Evolutionary conservation across 1,284 basidiomycete genomes (phyloP).

Genomic region (Melampsora americana): DNA sequence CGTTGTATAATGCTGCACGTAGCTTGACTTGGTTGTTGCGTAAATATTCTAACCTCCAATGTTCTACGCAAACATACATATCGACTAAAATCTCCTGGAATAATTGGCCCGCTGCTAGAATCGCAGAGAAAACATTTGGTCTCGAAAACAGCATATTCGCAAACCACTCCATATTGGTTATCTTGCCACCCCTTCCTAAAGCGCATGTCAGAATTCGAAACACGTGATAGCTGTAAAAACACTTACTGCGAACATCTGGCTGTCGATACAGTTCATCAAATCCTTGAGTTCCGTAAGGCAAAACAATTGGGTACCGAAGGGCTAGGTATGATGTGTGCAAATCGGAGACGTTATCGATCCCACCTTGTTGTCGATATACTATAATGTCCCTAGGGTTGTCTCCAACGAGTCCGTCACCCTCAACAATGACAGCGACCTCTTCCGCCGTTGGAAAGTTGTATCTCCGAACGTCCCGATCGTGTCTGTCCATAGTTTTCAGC

Average conservation of each 20-base stretch:
- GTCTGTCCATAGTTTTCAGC: too few relatives aligned
- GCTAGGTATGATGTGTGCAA: background rate
- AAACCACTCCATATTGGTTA: background rate
- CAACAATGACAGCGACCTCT: background rate
- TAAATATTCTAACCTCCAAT: background rate
- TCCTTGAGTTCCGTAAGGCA: background rate
- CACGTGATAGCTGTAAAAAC: too few relatives aligned
- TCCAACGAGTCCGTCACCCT: background rate
- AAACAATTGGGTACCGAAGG: background rate
- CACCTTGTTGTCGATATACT: background rate
- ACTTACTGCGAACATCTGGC: background rate
- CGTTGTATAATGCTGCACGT: background rate
- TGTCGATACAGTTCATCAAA: constrained; percentile 22
- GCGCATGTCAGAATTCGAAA: too few relatives aligned
- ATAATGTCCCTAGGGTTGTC: background rate
- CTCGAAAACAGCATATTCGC: background rate
- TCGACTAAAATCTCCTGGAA: constrained; percentile 14
- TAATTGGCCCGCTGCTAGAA: background rate
- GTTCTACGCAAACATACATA: constrained; percentile 8
- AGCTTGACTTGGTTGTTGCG: background rate
- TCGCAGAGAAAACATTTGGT: background rate
- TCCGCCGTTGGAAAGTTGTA: background rate
- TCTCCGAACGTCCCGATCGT: too few relatives aligned
- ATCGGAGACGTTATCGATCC: background rate
- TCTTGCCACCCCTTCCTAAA: background rate